Evolutionary conservation across 176 grass and related monocot genomes (phyloP).

Genomic region (Stipa capillata): DNA sequence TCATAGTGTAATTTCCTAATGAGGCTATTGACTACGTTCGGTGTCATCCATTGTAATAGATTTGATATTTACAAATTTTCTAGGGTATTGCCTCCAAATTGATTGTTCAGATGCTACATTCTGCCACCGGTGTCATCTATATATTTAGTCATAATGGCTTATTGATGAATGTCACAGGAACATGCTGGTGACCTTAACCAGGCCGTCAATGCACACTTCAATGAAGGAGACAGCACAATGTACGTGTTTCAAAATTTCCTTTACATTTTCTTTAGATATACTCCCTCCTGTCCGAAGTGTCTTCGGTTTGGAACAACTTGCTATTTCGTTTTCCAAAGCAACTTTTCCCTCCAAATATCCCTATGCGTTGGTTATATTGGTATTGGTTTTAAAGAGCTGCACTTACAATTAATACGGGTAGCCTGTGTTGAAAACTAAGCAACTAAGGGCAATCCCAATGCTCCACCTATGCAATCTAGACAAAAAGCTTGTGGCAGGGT

Average conservation of each 20-base stretch:
- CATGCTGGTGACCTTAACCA: slow-evolving; percentile 82
- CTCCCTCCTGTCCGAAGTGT: no score
- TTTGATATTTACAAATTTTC: neutral
- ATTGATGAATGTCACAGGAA: slow-evolving; percentile 45
- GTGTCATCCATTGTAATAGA: neutral
- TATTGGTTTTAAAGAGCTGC: no score
- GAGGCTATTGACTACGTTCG: neutral
- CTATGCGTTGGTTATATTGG: neutral
- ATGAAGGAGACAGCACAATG: slow-evolving; percentile 52
- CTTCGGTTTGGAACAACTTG: neutral
- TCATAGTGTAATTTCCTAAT: neutral
- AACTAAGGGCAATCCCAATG: no score
- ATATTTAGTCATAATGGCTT: slow-evolving; percentile 12
- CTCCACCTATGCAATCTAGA: no score
- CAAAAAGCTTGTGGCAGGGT: no score
- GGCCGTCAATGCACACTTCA: slow-evolving; percentile 87
- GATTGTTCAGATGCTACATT: slow-evolving; percentile 11
- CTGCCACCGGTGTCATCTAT: neutral
- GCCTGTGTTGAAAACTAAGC: neutral
- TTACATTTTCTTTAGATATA: neutral
- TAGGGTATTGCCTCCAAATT: neutral
- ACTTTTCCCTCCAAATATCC: neutral
- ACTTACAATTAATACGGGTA: neutral
- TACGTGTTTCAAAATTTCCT: slow-evolving; percentile 25
- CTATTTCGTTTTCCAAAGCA: neutral